Percentiles rank a stretch among this genome's conserved stretches.
Evolutionary conservation across 1,284 basidiomycete genomes (phyloP).

Genomic region (Apiotrichum montevideense): DNA sequence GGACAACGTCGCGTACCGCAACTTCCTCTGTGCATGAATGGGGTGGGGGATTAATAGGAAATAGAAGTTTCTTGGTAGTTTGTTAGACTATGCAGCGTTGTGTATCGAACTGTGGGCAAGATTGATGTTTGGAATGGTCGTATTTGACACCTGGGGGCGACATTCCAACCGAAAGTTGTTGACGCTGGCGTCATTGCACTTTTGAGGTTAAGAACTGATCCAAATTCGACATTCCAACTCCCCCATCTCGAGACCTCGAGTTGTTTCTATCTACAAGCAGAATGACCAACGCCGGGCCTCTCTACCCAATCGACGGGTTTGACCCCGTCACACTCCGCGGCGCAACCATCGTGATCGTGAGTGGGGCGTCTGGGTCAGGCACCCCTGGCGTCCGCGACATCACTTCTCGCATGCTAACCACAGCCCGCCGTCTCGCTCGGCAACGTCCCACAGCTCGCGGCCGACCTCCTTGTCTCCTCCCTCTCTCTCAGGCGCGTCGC

Average conservation of each 20-base stretch:
- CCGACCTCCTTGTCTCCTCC: constrained; percentile 64
- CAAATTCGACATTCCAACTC: neutral
- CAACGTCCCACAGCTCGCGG: constrained; percentile 69
- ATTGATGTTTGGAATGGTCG: neutral
- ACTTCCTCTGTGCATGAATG: constrained; percentile 53
- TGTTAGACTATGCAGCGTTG: neutral
- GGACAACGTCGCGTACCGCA: constrained; percentile 74
- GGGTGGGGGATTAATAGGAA: neutral
- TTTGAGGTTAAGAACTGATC: too few species aligned
- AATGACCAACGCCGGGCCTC: constrained; percentile 2
- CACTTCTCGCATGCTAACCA: constrained; percentile 43
- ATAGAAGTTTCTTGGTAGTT: neutral
- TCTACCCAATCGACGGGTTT: constrained; percentile 16
- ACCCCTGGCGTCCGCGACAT: neutral
- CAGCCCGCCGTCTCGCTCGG: constrained; percentile 73
- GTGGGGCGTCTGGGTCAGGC: neutral
- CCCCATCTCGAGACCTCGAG: too few species aligned
- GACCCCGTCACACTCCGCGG: constrained; percentile 4
- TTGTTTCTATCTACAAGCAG: too few species aligned
- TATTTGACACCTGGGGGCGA: neutral
- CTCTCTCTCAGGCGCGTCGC: constrained; percentile 58
- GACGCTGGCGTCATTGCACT: neutral
- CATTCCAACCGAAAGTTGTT: neutral
- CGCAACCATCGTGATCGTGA: constrained; percentile 13
- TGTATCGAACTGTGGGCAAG: neutral